Base-by-base conservation (phyloP, 208 protist species). In the Kentomonas sorsogonicus region DNA sequence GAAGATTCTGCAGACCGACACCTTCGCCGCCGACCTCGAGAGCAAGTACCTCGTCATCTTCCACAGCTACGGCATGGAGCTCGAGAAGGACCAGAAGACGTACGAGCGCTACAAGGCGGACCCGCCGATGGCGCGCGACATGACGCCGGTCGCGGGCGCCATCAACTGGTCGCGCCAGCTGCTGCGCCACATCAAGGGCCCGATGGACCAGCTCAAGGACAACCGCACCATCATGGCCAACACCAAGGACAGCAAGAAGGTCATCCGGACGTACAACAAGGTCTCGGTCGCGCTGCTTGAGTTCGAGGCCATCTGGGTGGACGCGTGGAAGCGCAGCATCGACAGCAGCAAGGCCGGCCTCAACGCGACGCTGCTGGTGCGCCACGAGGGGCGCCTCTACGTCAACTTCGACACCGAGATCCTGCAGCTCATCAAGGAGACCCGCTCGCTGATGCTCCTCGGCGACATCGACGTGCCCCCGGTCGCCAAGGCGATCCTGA, bases 341-440 rank as follows among this genome's bases (percentile, higher is more conserved):
- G 94, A 97, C 53, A 84, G 81, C 25, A 94, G 94, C 63, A 95
- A 94, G 61, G 74, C 76, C 3, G 93, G 92, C n/a, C 83, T 98
- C 47, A 91, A 97, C 57, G 94, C 96, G 26, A 98, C 96, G 18
- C 78, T 99, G 59, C 72, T 99, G 5, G 90, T 98, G 16, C 86
- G 92, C 26, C 89, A 94, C 61, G 84, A 98, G 41, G 91, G 87
- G n/a, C 79, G 90, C 27, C 80, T 99, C 4, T 97, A 89, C 74
- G 97, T 99, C 36, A 99, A 99, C 91, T 98, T 99, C 72, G 97
- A 99, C 78, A 77, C 76, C 39, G 89, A 96, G 53, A 94, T 99
- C 30, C 77, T 97, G 39, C 91, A 98, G 78, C 85, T 98, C n/a
- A 97, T 98, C 67, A 90, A 96, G 59, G 97, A 99, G 72, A 93